phyloP scores from a whole-genome alignment of 2,329 filamentous ascomycete species.

The Aureobasidium sp. region DNA sequence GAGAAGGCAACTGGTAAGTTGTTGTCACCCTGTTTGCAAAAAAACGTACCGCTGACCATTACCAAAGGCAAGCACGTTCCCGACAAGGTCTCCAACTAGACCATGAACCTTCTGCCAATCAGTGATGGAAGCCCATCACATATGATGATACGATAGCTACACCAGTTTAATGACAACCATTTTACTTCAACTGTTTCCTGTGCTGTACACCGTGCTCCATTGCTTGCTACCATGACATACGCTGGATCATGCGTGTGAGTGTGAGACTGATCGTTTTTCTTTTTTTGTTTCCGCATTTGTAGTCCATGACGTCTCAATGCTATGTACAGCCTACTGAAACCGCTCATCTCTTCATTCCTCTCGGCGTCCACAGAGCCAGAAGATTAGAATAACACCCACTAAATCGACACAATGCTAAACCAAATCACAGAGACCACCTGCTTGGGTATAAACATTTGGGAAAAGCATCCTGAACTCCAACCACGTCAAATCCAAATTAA shows the following conservation, averaged over 20 bases:
- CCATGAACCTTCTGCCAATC: not conserved
- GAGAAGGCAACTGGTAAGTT: conserved; percentile 28
- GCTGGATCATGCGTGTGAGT: too few species aligned
- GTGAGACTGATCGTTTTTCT: too few species aligned
- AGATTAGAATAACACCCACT: not conserved
- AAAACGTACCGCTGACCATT: not conserved
- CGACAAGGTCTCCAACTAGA: conserved; percentile 20
- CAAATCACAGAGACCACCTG: not conserved
- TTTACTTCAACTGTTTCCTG: not conserved
- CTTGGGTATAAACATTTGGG: conserved; percentile 8
- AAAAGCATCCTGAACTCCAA: not conserved
- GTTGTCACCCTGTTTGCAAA: too few species aligned
- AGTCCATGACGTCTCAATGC: not conserved
- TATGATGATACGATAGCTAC: conserved; percentile 11
- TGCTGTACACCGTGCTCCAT: too few species aligned
- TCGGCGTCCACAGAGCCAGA: not conserved
- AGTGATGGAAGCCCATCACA: not conserved
- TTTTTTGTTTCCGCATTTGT: not conserved
- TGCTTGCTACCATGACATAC: too few species aligned
- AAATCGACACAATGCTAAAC: not conserved
- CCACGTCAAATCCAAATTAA: not conserved
- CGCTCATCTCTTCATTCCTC: not conserved
- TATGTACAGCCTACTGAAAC: conserved; percentile 2
- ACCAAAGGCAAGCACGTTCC: conserved; percentile 22
- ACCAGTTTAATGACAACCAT: conserved; percentile 6